A percentile compares a stretch with the other conserved stretches of the same genome.
phyloP scores from a whole-genome alignment of 129 eudicot species.

The Smallanthus sonchifolius region DNA sequence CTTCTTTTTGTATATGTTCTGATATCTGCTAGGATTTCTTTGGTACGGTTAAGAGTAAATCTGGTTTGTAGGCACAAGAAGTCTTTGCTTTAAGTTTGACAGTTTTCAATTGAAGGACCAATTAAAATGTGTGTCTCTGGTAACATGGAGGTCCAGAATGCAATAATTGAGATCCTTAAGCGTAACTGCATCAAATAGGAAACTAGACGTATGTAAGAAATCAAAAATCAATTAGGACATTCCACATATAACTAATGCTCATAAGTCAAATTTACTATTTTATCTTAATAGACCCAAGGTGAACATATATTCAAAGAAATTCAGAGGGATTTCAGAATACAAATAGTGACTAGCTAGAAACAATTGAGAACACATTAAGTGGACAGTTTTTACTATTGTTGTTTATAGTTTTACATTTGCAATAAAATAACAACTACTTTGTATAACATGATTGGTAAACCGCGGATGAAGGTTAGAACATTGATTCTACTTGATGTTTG shows the following conservation, averaged over 20 bases:
- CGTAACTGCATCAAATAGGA: not conserved
- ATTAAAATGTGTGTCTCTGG: not conserved
- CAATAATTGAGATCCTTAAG: not conserved
- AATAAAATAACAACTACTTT: too few species aligned
- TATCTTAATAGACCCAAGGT: not conserved
- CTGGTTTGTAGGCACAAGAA: not conserved
- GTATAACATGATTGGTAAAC: too few species aligned
- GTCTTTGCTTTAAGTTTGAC: not conserved
- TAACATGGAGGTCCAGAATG: not conserved
- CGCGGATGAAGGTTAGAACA: too few species aligned
- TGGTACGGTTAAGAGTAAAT: constrained; percentile 4
- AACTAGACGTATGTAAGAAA: not conserved
- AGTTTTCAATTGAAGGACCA: not conserved
- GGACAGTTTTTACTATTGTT: too few species aligned
- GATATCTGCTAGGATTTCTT: not conserved
- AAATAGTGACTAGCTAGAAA: not conserved
- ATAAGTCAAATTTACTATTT: not conserved
- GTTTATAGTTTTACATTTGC: too few species aligned
- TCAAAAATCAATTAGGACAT: not conserved
- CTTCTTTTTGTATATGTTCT: not conserved
- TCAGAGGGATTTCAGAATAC: not conserved
- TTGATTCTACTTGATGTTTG: too few species aligned
- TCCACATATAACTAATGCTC: not conserved
- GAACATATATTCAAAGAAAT: not conserved
- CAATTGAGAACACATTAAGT: too few species aligned